These are phyloP conservation scores for Dentipellis sp. DNA, from an alignment of 768 basidiomycete species.

Conservation along the genomic window DNA sequence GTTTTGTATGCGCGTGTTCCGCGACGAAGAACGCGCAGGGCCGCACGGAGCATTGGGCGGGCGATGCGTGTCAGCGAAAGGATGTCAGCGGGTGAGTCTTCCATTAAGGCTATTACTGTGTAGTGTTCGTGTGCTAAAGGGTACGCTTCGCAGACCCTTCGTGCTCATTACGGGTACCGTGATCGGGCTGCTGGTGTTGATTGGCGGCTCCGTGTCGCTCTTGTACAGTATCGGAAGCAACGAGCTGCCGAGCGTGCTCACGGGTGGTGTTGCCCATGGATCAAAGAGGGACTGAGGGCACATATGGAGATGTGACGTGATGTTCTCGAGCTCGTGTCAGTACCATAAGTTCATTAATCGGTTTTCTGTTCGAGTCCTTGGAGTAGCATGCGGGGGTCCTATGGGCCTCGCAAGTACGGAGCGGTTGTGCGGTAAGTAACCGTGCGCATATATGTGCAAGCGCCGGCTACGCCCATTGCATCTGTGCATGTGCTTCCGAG, in stretches of 20 bases:
- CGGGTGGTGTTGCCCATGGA: constrained; percentile 38
- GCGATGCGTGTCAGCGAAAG: constrained; percentile 65
- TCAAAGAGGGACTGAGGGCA: constrained; percentile 5
- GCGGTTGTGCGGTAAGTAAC: too few relatives aligned
- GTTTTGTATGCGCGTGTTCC: constrained; percentile 38
- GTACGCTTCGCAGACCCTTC: constrained; percentile 44
- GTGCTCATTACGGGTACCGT: constrained; percentile 64
- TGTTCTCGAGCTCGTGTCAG: too few relatives aligned
- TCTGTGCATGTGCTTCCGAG: too few relatives aligned
- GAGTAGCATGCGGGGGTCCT: too few relatives aligned
- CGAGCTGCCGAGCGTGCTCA: constrained; percentile 66
- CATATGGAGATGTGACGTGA: too few relatives aligned
- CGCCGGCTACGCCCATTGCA: too few relatives aligned
- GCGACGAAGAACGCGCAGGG: constrained; percentile 42
- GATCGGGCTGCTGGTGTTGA: constrained; percentile 52
- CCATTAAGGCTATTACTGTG: not conserved
- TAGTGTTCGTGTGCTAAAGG: not conserved
- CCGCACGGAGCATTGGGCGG: constrained; percentile 65
- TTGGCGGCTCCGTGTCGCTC: constrained; percentile 58
- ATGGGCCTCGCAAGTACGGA: too few relatives aligned
- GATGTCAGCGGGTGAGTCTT: constrained; percentile 70
- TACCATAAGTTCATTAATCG: too few relatives aligned
- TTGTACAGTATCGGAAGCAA: constrained; percentile 52
- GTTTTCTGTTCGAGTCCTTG: too few relatives aligned
- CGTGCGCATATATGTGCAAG: too few relatives aligned